Base-by-base conservation (phyloP, 176 grass and related monocot genomes). In the Zizania latifolia region DNA sequence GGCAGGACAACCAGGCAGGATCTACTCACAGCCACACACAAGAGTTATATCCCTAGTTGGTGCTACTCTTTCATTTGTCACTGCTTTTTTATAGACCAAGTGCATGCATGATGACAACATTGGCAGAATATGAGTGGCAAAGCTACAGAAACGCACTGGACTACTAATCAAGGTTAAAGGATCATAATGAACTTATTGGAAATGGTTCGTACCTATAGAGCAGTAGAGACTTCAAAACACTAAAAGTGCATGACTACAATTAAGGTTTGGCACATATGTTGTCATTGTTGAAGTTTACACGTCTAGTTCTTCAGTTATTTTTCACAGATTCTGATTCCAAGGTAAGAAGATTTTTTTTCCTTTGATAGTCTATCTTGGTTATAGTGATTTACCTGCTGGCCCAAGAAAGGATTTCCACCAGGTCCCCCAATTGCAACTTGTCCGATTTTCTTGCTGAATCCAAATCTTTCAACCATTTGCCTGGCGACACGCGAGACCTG, bases 401-500 rank as follows among this genome's bases (percentile, higher is more conserved):
- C 95, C 80, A 99, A 78, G 79, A 98, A 98, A 71, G 95, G 95
- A 70, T 98, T 98, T n/a, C 95, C 95, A 65, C 91, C 95, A 29
- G 91, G 76, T 17, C 91, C 89, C 24, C 95, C 95, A 7, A 98
- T 98, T 0, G 95, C 95, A 32, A 98, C 17, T 78, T 98, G 95
- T 11, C 95, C 95, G 0, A 98, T 99, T 54, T 94, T 99, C 65
- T 99, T 99, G 68, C 95, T 99, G 82, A 94, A 99, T 30, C 95
- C 95, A 79, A 99, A 94, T 74, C 95, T 84, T 80, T 99, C 95
- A 3, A 99, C 95, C 95, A 99, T 99, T 80, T 99, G 95, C 54
- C 95, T 92, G 48, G 95, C 95, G 5, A 99, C 95, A 33, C 95
- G 86, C 30, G 91, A 99, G 32, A 99, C 95, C 65, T 99, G 95